Conservation (phyloP, 306 rosid species). For the Prunus armeniaca region DNA sequence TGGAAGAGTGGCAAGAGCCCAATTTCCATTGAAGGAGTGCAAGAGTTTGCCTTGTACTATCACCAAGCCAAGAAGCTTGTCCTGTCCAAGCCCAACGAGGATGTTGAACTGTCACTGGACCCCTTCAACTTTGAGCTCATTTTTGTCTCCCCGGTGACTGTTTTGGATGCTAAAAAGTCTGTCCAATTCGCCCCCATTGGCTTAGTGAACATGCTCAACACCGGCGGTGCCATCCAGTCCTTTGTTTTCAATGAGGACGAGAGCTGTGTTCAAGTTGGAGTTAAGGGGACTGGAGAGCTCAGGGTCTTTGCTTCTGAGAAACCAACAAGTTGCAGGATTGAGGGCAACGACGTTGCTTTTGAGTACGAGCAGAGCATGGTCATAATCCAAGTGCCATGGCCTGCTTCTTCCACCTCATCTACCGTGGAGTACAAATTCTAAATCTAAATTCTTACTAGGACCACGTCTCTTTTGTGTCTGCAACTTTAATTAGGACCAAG, state of each 20-base stretch:
- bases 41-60: conserved; percentile 59
- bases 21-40: conserved; percentile 48
- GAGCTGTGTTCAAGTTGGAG: conserved; percentile 42
- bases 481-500: background rate
- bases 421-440: conserved; percentile 54
- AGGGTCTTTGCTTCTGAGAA: conserved; percentile 65
- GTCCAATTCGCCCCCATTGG: conserved; percentile 81
- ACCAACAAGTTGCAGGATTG: conserved; percentile 56
- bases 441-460: background rate
- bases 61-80: conserved; percentile 57
- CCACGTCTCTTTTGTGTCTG: too few relatives aligned
- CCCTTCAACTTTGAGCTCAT: conserved; percentile 92
- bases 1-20: conserved; percentile 71
- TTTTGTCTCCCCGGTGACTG: conserved; percentile 58
- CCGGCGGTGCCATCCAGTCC: conserved; percentile 76
- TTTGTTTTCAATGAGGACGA: conserved; percentile 40
- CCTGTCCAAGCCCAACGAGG: conserved; percentile 48
- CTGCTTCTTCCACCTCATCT: conserved; percentile 53
- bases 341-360: conserved; percentile 50
- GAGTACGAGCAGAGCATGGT: conserved; percentile 58
- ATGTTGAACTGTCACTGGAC: conserved; percentile 59
- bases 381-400: conserved; percentile 70
- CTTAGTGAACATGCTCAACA: conserved; percentile 81
- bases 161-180: conserved; percentile 23
- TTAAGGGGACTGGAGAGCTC: conserved; percentile 77